These are phyloP conservation scores for Copromyces sp. DNA, from an alignment of 495 filamentous ascomycete species.

Conservation along the genomic window DNA sequence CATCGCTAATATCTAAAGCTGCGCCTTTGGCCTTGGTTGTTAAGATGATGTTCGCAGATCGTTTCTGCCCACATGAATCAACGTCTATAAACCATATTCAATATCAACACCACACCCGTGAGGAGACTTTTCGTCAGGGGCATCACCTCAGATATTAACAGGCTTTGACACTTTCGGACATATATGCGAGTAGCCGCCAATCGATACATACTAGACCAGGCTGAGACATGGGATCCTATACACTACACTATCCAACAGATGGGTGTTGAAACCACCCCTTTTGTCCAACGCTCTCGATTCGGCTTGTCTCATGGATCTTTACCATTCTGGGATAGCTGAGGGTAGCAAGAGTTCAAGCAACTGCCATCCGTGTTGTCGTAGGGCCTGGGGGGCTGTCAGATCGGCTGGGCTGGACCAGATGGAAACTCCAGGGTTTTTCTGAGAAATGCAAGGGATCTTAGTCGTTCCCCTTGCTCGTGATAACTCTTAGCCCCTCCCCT, in stretches of 20 bases:
- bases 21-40: background rate
- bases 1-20: background rate
- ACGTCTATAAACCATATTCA: background rate
- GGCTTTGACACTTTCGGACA: background rate
- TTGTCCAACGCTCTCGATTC: background rate
- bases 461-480: background rate
- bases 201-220: background rate
- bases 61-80: background rate
- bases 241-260: background rate
- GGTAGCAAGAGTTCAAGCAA: background rate
- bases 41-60: background rate
- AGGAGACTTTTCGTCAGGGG: too few relatives aligned
- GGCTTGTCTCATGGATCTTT: background rate
- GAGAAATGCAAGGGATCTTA: background rate
- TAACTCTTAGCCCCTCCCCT: background rate
- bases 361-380: background rate
- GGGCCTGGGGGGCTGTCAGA: background rate
- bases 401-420: background rate
- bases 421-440: background rate
- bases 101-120: background rate
- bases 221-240: background rate
- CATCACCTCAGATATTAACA: background rate
- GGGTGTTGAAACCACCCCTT: background rate
- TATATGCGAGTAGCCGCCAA: background rate
- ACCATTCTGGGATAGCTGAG: background rate